Conservation (phyloP, 495 filamentous ascomycete species). For the Penicillium lividum region DNA sequence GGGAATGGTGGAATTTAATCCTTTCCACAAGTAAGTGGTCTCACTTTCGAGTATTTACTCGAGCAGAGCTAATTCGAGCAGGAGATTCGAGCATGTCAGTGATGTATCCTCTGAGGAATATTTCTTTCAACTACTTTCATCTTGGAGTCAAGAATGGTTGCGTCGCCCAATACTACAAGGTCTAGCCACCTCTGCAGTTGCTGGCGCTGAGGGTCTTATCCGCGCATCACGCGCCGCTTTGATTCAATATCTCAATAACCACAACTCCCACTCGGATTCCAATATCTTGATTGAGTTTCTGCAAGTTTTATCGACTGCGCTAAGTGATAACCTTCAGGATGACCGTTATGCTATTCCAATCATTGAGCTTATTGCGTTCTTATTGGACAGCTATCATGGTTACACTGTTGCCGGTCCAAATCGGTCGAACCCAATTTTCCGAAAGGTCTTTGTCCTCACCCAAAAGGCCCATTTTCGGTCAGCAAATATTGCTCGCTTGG, state of each 20-base stretch:
- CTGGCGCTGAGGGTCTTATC: slow-evolving; percentile 79
- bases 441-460: slow-evolving; percentile 62
- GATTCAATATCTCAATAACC: slow-evolving; percentile 41
- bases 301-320: slow-evolving; percentile 41
- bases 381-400: slow-evolving; percentile 61
- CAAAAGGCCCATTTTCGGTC: slow-evolving; percentile 84
- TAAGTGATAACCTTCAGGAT: slow-evolving; percentile 50
- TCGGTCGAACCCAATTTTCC: slow-evolving; percentile 39
- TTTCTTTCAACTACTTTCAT: slow-evolving; percentile 43
- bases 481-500: slow-evolving; percentile 72
- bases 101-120: slow-evolving; percentile 46
- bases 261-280: slow-evolving; percentile 38
- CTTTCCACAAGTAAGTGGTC: slow-evolving; percentile 33
- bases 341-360: slow-evolving; percentile 75
- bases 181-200: slow-evolving; percentile 77
- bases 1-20: slow-evolving; percentile 37
- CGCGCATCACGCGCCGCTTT: slow-evolving; percentile 72
- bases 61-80: slow-evolving; percentile 28
- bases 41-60: neutral
- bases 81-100: slow-evolving; percentile 48
- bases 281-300: slow-evolving; percentile 36
- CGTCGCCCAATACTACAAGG: slow-evolving; percentile 64
- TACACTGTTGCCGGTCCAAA: slow-evolving; percentile 25
- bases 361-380: slow-evolving; percentile 71
- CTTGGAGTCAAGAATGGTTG: slow-evolving; percentile 40